Evolutionary conservation across 441 rosid genomes (phyloP).

Genomic region (Gossypium trilobum): DNA sequence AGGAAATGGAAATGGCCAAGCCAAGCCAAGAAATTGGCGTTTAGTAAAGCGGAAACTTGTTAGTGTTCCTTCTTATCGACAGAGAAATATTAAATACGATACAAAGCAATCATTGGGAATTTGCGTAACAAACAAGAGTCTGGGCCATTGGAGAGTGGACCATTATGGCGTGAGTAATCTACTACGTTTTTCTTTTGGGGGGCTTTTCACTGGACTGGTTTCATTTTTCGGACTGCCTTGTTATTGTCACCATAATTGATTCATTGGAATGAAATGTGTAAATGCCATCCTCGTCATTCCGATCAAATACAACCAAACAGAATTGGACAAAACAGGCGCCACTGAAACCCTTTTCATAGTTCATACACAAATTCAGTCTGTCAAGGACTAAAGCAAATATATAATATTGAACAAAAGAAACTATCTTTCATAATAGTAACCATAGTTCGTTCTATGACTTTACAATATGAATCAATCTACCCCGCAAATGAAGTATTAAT

Average conservation of each 20-base stretch:
- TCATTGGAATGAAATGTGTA: neutral
- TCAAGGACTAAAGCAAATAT: neutral
- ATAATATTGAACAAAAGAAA: neutral
- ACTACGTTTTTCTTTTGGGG: neutral
- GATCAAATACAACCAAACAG: neutral
- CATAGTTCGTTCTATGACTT: slow-evolving; percentile 20
- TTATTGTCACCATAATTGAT: neutral
- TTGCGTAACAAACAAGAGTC: neutral
- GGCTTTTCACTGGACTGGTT: neutral
- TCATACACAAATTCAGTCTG: neutral
- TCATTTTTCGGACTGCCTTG: neutral
- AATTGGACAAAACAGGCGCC: neutral
- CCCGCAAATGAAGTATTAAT: slow-evolving; percentile 21
- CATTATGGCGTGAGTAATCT: neutral
- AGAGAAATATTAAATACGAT: neutral
- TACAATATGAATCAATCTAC: slow-evolving; percentile 34
- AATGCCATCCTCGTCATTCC: neutral
- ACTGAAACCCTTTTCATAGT: too few species aligned
- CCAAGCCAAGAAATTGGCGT: neutral
- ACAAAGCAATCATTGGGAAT: neutral
- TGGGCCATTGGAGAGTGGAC: neutral
- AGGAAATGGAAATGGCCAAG: neutral
- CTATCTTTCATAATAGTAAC: slow-evolving; percentile 2
- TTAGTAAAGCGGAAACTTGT: neutral
- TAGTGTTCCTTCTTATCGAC: neutral